Evolutionary conservation across 2,329 filamentous ascomycete species (phyloP).

Genomic region (Chrysoporthe deuterocubensis): DNA sequence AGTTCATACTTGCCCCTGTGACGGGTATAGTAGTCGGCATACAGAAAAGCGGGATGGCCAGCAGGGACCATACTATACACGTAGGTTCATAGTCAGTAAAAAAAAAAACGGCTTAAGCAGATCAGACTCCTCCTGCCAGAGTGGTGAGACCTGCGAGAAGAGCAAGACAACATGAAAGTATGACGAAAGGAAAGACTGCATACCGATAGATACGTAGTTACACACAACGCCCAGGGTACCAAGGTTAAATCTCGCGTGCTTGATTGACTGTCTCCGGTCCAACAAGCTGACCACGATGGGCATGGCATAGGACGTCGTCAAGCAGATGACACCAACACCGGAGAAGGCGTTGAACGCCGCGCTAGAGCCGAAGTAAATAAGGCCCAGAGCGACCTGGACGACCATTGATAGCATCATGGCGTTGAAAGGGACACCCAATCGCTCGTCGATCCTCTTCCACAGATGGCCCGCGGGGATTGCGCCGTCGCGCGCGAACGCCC

Average conservation of each 20-base stretch:
- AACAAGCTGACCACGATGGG: conserved; percentile 69
- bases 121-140: not conserved
- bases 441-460: conserved; percentile 66
- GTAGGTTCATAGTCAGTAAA: conserved; percentile 35
- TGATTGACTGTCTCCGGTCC: conserved; percentile 62
- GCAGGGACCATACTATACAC: conserved; percentile 62
- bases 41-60: conserved; percentile 75
- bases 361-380: conserved; percentile 71
- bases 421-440: conserved; percentile 68
- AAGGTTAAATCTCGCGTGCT: conserved; percentile 62
- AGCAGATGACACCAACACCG: conserved; percentile 70
- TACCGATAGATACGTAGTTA: conserved; percentile 68
- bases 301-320: conserved; percentile 69
- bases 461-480: conserved; percentile 65
- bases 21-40: conserved; percentile 71
- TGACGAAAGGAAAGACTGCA: conserved; percentile 17
- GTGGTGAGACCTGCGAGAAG: not conserved
- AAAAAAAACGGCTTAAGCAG: conserved; percentile 5
- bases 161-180: not conserved
- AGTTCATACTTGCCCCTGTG: conserved; percentile 66
- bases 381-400: conserved; percentile 64
- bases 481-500: conserved; percentile 72
- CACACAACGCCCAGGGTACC: conserved; percentile 63
- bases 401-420: conserved; percentile 74
- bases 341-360: conserved; percentile 76